Percentiles rank a stretch among this genome's conserved stretches.
phyloP scores from a whole-genome alignment of 495 filamentous ascomycete genomes.

The Penicillium paxilli region DNA sequence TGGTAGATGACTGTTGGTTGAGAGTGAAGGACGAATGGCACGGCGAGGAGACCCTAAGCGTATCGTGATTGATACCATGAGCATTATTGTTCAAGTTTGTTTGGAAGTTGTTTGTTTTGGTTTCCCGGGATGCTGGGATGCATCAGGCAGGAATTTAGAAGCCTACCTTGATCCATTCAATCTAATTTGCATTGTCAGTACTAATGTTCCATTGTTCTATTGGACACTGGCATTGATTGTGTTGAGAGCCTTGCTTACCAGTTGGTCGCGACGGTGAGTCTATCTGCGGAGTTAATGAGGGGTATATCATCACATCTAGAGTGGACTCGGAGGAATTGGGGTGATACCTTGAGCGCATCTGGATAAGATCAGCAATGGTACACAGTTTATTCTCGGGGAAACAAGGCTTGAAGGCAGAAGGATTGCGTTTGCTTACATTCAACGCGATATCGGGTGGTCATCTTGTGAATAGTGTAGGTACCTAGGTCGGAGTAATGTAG shows the following conservation, averaged over 20 bases:
- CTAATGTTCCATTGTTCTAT: background rate
- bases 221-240: background rate
- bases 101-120: too few species aligned
- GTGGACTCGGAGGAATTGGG: too few species aligned
- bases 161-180: slow-evolving; percentile 69
- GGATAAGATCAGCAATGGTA: slow-evolving; percentile 5
- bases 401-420: slow-evolving; percentile 9
- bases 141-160: slow-evolving; percentile 5
- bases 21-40: slow-evolving; percentile 95
- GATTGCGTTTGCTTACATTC: slow-evolving; percentile 61
- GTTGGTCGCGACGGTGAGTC: slow-evolving; percentile 79
- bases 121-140: too few species aligned
- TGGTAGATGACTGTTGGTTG: slow-evolving; percentile 85
- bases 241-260: slow-evolving; percentile 51
- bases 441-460: slow-evolving; percentile 90
- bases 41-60: slow-evolving; percentile 90
- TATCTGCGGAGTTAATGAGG: slow-evolving; percentile 39
- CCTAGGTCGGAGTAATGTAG: too few species aligned
- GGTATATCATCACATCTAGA: background rate
- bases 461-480: slow-evolving; percentile 38
- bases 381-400: too few species aligned
- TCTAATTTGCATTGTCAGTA: slow-evolving; percentile 33
- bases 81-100: background rate
- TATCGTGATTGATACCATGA: background rate
- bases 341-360: slow-evolving; percentile 77